These are phyloP conservation scores for Ceratobasidium sp. DNA, from an alignment of 1,284 basidiomycete species.

Conservation along the genomic window DNA sequence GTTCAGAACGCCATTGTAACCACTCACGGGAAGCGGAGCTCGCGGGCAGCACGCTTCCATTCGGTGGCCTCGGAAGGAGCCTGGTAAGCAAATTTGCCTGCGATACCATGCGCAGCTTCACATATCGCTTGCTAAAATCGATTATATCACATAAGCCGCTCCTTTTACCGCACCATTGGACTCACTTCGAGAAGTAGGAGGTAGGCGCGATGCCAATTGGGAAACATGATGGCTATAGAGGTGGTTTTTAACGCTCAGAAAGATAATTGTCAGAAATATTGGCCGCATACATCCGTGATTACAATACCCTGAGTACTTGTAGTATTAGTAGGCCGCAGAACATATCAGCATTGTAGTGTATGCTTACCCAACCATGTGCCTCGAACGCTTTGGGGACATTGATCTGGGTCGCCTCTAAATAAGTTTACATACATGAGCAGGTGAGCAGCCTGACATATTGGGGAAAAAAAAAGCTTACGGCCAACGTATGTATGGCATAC, in stretches of 20 bases:
- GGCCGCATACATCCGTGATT: conserved; percentile 2
- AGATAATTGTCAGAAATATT: not conserved
- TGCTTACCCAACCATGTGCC: not conserved
- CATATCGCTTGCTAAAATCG: conserved; percentile 36
- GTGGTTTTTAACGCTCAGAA: too few relatives aligned
- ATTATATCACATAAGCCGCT: not conserved
- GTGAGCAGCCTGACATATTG: too few relatives aligned
- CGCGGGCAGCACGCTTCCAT: conserved; percentile 41
- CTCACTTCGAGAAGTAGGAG: conserved; percentile 38
- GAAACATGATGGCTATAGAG: conserved; percentile 17
- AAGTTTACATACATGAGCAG: too few relatives aligned
- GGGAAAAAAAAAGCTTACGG: too few relatives aligned
- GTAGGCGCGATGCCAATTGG: conserved; percentile 46
- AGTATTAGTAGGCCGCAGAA: not conserved
- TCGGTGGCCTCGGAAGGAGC: conserved; percentile 12
- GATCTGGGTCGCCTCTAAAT: conserved; percentile 1
- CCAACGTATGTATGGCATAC: conserved; percentile 45
- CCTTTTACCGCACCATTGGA: too few relatives aligned
- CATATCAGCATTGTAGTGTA: not conserved
- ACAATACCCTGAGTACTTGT: conserved; percentile 24
- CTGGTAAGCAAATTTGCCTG: conserved; percentile 1
- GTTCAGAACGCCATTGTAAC: too few relatives aligned
- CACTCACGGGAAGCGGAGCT: conserved; percentile 47
- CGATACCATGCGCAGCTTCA: conserved; percentile 39
- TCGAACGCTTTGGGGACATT: not conserved